Conservation (phyloP, 805 yeast genomes). For the Yamadazyma kitorensis region DNA sequence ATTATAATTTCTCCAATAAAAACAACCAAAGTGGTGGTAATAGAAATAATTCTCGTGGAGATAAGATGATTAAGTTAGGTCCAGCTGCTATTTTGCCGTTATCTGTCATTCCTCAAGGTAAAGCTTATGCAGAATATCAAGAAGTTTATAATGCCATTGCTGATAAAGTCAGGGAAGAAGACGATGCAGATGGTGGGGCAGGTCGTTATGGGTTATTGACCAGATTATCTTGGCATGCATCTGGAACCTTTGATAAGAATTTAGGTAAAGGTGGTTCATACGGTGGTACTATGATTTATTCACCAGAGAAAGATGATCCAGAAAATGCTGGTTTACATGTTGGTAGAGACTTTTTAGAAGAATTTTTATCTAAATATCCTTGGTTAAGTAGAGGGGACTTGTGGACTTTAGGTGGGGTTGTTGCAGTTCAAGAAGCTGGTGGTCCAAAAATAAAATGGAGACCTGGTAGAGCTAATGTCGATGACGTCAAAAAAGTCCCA, state of each 20-base stretch:
- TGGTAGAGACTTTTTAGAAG: conserved; percentile 55
- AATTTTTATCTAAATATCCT: conserved; percentile 54
- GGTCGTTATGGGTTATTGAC: conserved; percentile 37
- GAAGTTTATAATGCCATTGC: conserved; percentile 74
- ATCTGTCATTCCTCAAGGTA: conserved; percentile 35
- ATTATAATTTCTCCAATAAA: not conserved
- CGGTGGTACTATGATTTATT: conserved; percentile 36
- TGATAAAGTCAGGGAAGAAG: conserved; percentile 47
- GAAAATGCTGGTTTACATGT: conserved; percentile 62
- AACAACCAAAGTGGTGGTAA: not conserved
- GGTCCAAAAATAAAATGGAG: conserved; percentile 82
- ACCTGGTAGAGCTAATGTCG: conserved; percentile 71
- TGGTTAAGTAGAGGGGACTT: conserved; percentile 80
- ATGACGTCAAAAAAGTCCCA: conserved; percentile 49
- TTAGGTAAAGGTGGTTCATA: conserved; percentile 33
- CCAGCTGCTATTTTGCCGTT: conserved; percentile 25
- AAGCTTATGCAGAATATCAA: conserved; percentile 55
- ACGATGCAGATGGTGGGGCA: conserved; percentile 34
- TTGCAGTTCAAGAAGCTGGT: conserved; percentile 72
- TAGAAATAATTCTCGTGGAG: too few relatives aligned
- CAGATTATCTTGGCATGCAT: conserved; percentile 40
- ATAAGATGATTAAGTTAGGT: conserved; percentile 6
- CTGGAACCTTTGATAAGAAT: conserved; percentile 30
- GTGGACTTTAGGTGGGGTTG: conserved; percentile 76
- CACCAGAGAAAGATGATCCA: conserved; percentile 30